phyloP scores from a whole-genome alignment of 441 rosid genomes.

The Pelargonium fulgidum region DNA sequence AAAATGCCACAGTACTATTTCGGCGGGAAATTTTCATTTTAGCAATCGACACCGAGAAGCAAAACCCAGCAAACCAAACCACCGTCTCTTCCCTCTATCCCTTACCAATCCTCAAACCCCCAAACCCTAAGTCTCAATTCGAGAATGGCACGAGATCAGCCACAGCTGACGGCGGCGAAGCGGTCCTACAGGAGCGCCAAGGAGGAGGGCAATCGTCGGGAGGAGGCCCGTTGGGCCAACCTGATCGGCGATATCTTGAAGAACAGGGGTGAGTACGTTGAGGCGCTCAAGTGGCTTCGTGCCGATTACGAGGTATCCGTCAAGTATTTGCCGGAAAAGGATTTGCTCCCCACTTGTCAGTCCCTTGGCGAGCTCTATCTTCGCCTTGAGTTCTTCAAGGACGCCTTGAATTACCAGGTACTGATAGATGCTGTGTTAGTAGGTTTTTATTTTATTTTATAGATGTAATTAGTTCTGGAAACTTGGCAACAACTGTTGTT shows the following conservation, averaged over 20 bases:
- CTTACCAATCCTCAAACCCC: no score
- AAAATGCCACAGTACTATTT: no score
- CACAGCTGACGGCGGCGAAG: constrained; percentile 48
- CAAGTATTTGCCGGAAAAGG: constrained; percentile 60
- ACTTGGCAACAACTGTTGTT: not conserved
- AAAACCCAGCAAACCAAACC: no score
- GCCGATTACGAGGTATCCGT: constrained; percentile 65
- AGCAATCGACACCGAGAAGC: no score
- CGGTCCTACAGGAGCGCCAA: constrained; percentile 52
- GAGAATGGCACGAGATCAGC: constrained; percentile 48
- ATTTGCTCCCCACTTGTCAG: constrained; percentile 81
- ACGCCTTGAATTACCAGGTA: constrained; percentile 74
- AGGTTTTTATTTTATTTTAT: not conserved
- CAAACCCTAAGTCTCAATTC: constrained; percentile 1
- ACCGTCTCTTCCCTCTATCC: no score
- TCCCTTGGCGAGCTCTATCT: constrained; percentile 81
- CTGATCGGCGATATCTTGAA: constrained; percentile 69
- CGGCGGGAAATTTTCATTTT: no score
- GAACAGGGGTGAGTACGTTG: constrained; percentile 82
- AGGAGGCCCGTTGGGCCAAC: constrained; percentile 97
- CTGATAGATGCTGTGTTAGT: not conserved
- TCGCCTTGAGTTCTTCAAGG: constrained; percentile 49
- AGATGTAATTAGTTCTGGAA: no score
- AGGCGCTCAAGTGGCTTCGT: constrained; percentile 81
- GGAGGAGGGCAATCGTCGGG: constrained; percentile 67